Base-by-base conservation (phyloP, 192 early-diverging fungal species). In the Cetraspora pellucida region DNA sequence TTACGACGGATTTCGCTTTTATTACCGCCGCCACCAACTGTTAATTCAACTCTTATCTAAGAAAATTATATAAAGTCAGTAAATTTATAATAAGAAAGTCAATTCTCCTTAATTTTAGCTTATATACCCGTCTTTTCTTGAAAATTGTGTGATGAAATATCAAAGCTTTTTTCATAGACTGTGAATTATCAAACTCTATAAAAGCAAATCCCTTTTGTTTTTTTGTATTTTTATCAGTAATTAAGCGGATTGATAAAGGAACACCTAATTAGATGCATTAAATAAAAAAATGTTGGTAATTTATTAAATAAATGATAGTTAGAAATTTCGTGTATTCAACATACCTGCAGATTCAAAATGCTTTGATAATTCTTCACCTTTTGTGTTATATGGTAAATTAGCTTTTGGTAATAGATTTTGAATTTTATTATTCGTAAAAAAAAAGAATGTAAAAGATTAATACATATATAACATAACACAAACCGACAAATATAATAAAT, bases 151-250 rank as follows among this genome's bases (percentile, higher is more conserved):
- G 43, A 50, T 37, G 19, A 19, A 16, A 28, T 28, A n/a, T 31
- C 1, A 27, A 25, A 47, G 27, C 73, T 84, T 84, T 85, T 74
- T 86, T 89, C 78, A 91, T 68, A 43, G 87, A 75, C 11, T 82
- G 81, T 19, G 85, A 77, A 37, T 81, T 81, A 16, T 79, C 84
- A 70, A 93, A 88, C 79, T 93, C 91, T 43, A 89, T 81, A 83
- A 93, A 93, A 25, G 91, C 90, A 82, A 91, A 93, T 2, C 91
- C 91, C 60, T 90, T 89, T 73, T 88, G 88, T 79, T 90, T 90
- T 60, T 87, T 87, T 1, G 91, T 91, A 2, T 81, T 79, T 76
- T 90, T 93, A 75, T 93, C 86, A 25, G 90, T 90, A 79, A 90
- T 86, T 25, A 93, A 74, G 31, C 91, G 90, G 7, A 89, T 84